Evolutionary conservation across 2,329 filamentous ascomycete species (phyloP), one percentile per base, ranked within the genome.

Genomic region (Colletotrichum horii): DNA sequence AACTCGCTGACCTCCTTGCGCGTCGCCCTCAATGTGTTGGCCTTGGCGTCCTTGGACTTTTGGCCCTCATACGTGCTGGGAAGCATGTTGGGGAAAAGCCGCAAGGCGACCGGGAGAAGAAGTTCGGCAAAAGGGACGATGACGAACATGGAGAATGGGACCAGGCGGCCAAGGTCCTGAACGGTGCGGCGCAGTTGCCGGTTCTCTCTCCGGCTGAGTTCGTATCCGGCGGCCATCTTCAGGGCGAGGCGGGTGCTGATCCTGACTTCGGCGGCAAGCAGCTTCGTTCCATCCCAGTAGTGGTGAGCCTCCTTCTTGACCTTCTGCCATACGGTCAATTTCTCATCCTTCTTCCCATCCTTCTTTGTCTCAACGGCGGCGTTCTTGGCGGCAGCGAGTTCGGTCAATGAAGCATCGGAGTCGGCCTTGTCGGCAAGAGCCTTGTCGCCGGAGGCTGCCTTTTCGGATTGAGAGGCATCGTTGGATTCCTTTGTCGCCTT

Each of bases 221-320:
- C 97, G 86, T 99, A 99, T 9, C 97, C 97, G 75, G 95, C 96
- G 16, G 96, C 96, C 97, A 99, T 99, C 89, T 98, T 98, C 84
- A 98, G 85, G 8, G 96, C 97, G 79, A 99, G 88, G 77, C 94
- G 94, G 77, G 94, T 95, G 84, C 96, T 98, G 83, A 99, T 99
- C 85, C 89, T 95, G 83, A 98, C 93, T 86, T 99, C 97, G 3
- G 95, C 94, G 26, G 94, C 96, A 79, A 99, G 89, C 81, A 99
- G 89, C 86, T 99, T 99, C 32, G 96, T 98, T 76, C 97, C 97
- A 85, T 99, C 97, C 96, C 97, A 98, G 87, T 99, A 99, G 85
- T 99, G 97, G 77, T 93, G 92, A 16, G 89, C 90, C 85, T 99
- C 97, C 84, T 97, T 96, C 90, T 98, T 99, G 82, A 99, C 93